A percentile compares a stretch with the other conserved stretches of the same genome.
These are phyloP conservation scores for Sporothrix brasiliensis DNA, from an alignment of 2,329 filamentous ascomycete species.

Conservation along the genomic window DNA sequence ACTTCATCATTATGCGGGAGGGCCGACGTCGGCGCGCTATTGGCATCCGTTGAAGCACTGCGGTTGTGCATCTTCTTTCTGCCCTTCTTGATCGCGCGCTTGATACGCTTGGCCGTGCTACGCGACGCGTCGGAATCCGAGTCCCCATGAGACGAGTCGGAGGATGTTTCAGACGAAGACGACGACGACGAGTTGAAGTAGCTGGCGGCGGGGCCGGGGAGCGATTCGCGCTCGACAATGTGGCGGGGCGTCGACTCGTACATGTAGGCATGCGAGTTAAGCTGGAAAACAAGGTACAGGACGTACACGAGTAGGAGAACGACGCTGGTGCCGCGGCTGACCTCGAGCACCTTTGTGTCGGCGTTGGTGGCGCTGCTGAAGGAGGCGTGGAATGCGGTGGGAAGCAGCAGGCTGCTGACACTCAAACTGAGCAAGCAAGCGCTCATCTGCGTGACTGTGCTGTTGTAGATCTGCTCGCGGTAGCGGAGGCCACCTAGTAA, in stretches of 20 bases:
- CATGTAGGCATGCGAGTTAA: slow-evolving; percentile 69
- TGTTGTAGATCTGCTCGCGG: slow-evolving; percentile 73
- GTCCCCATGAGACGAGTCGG: slow-evolving; percentile 49
- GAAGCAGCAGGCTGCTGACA: slow-evolving; percentile 48
- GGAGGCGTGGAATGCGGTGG: slow-evolving; percentile 65
- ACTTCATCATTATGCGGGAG: background rate
- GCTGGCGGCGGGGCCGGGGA: slow-evolving; percentile 67
- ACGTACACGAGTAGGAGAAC: slow-evolving; percentile 73
- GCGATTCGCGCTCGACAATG: slow-evolving; percentile 63
- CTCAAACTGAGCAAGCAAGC: slow-evolving; percentile 69
- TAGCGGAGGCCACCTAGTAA: slow-evolving; percentile 69
- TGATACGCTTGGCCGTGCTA: slow-evolving; percentile 63
- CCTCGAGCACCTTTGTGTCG: slow-evolving; percentile 65
- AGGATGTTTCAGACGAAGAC: slow-evolving; percentile 49
- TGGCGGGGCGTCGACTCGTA: slow-evolving; percentile 72
- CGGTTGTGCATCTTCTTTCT: slow-evolving; percentile 60
- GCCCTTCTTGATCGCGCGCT: slow-evolving; percentile 61
- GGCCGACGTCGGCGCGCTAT: slow-evolving; percentile 37
- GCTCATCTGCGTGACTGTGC: slow-evolving; percentile 72
- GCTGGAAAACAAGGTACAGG: slow-evolving; percentile 74
- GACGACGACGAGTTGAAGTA: slow-evolving; percentile 61
- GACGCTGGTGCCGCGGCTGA: slow-evolving; percentile 77
- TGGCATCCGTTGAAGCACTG: slow-evolving; percentile 42
- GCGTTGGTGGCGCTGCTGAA: slow-evolving; percentile 63
- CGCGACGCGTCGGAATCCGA: slow-evolving; percentile 49